Base-by-base conservation (phyloP, 768 basidiomycete genomes). In the Hygrocybe coccinea region DNA sequence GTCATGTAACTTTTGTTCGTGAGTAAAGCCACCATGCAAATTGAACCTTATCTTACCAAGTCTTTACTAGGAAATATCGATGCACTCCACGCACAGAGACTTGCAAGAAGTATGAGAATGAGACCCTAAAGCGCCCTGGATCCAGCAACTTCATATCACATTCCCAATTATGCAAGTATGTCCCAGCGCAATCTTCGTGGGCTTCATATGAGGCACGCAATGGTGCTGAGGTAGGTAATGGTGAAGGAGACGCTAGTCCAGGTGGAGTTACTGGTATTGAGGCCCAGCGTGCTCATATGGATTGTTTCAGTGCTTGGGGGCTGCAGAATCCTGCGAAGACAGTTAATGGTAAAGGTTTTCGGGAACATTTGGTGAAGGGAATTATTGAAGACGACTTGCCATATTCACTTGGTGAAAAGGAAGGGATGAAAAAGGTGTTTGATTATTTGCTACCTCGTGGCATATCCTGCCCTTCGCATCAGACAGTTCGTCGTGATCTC, bases 1-100 rank as follows among this genome's bases (percentile, higher is more conserved):
- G 46, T 47, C 46, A 47, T 47, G 46, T 25, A 47, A 25, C 14
- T 47, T 17, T 29, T 47, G 46, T 47, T 25, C 46, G n/a, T 47
- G 46, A 47, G 46, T 47, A 47, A 22, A 21, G 22, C 22, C n/a
- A 25, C 46, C 17, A 21, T 22, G 14, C 17, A 47, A 21, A 17
- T 14, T 25, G 46, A 21, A n/a, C 19, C 12, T 15, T 29, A 47
- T 29, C 17, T n/a, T 29, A 15, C 22, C 14, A 17, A 17, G 22
- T 21, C 19, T 15, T 25, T 47, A 22, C 14, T 22, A 47, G 46
- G 22, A 47, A 21, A 47, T 47, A 47, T 47, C 46, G 22, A 22
- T 47, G 46, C 22, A 47, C 46, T 21, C 22, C 46, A n/a, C 22
- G 46, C 19, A 47, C 46, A 21, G 46, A 15, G 22, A 47, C 14